These are phyloP conservation scores for Venustampulla echinocandica DNA, from an alignment of 495 filamentous ascomycete genomes.

Conservation along the genomic window DNA sequence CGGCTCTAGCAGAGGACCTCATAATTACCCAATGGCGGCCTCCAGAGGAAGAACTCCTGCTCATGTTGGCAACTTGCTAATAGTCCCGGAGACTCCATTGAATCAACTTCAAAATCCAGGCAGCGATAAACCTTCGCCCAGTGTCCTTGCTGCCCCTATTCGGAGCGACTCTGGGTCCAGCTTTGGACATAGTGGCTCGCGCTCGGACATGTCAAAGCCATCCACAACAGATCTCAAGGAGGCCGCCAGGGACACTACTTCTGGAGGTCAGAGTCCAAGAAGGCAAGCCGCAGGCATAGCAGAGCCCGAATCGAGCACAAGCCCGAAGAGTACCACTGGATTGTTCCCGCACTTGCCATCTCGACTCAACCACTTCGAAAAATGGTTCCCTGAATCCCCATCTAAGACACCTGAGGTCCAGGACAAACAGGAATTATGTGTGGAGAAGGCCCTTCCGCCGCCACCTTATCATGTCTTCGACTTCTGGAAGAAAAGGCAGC, in stretches of 20 bases:
- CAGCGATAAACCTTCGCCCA: background rate
- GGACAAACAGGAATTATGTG: background rate
- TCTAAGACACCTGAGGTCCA: background rate
- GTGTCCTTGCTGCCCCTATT: background rate
- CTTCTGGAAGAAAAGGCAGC: constrained; percentile 24
- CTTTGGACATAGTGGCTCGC: background rate
- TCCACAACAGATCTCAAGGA: background rate
- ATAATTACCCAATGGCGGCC: background rate
- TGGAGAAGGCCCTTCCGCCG: constrained; percentile 3
- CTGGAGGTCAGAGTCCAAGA: background rate
- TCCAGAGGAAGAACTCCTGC: background rate
- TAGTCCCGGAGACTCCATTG: background rate
- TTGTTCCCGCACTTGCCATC: background rate
- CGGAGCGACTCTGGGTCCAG: background rate
- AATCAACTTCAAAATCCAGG: background rate
- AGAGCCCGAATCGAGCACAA: background rate
- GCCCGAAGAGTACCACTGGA: background rate
- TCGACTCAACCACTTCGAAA: background rate
- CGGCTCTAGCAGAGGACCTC: background rate
- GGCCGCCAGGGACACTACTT: background rate
- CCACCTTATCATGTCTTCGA: constrained; percentile 28
- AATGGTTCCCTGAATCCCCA: background rate
- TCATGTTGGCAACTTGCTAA: background rate
- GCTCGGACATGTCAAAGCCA: background rate
- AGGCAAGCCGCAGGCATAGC: background rate